phyloP scores from a whole-genome alignment of 2,329 filamentous ascomycete species.

The Penicillium crustosum region DNA sequence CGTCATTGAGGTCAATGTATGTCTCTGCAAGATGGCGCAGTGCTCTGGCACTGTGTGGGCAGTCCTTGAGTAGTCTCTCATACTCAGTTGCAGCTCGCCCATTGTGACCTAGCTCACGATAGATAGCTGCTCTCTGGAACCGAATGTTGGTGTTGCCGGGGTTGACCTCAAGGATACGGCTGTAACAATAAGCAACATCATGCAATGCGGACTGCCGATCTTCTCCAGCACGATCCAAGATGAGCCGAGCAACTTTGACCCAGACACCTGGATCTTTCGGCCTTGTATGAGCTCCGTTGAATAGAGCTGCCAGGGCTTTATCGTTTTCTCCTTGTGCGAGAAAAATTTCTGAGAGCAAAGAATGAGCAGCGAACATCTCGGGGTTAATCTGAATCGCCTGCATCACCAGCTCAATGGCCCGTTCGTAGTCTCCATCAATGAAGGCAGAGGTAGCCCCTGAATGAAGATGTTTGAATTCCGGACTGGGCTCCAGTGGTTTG shows the following conservation, averaged over 20 bases:
- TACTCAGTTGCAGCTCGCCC: slow-evolving; percentile 53
- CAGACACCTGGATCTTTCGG: slow-evolving; percentile 57
- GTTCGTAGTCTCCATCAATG: slow-evolving; percentile 49
- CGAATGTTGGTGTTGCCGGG: slow-evolving; percentile 54
- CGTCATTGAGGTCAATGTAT: slow-evolving; percentile 53
- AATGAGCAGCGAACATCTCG: slow-evolving; percentile 63
- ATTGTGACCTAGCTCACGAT: slow-evolving; percentile 51
- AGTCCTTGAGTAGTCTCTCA: slow-evolving; percentile 54
- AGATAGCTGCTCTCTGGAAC: slow-evolving; percentile 56
- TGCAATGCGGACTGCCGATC: slow-evolving; percentile 44
- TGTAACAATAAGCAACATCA: slow-evolving; percentile 55
- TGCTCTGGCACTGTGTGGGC: slow-evolving; percentile 55
- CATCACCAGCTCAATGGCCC: slow-evolving; percentile 45
- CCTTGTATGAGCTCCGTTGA: slow-evolving; percentile 59
- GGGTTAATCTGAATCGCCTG: slow-evolving; percentile 58
- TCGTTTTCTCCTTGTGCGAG: slow-evolving; percentile 56
- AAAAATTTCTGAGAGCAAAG: slow-evolving; percentile 60
- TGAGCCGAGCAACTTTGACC: slow-evolving; percentile 57
- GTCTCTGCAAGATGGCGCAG: slow-evolving; percentile 58
- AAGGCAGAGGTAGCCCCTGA: slow-evolving; percentile 51
- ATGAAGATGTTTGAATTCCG: slow-evolving; percentile 50
- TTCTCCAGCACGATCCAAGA: slow-evolving; percentile 51
- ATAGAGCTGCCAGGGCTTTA: slow-evolving; percentile 57
- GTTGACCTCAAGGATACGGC: slow-evolving; percentile 55
- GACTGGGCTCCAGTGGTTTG: slow-evolving; percentile 48